Evolutionary conservation across 1,139 yeast species (phyloP), one percentile per base, ranked within the genome.

Genomic region (Diutina neorugosa): DNA sequence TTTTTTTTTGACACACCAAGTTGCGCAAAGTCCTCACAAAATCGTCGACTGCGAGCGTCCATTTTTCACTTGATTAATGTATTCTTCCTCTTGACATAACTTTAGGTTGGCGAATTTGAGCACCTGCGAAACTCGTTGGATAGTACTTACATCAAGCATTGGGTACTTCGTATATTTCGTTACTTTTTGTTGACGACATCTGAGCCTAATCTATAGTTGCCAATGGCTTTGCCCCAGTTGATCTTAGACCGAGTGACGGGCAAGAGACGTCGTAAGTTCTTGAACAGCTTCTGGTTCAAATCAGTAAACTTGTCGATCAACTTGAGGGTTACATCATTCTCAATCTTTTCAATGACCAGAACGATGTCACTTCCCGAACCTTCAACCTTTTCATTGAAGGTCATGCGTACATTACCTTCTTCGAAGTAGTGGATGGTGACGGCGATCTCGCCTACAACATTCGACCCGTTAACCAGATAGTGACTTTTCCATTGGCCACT

Each of bases 211-310:
- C 90, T 81, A 70, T 90, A 90, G 65, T 84, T 86, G 16, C 95
- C 96, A 62, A 90, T 88, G 18, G 96, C 90, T 63, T 81, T 86
- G 47, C 96, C 96, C 98, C 98, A 93, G 66, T 89, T 87, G 64
- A 93, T 85, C 68, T 86, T 90, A 16, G 96, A 80, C 64, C 96
- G 78, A 31, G 96, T 91, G 46, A 93, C 84, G 2, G 98, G 98
- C 57, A 93, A 75, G 65, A 89, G 88, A 66, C 98, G 82, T 69
- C 98, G 80, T 60, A 93, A 77, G 57, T 80, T 79, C 69, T 91
- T 93, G 73, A 93, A 93, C 55, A 82, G 79, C 53, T 77, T 77
- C 59, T 89, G 96, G 67, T 91, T 91, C 63, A 93, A 76, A 41
- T 80, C 80, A 49, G 78, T 74, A 63, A 93, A 86, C 55, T 86